A percentile compares a stretch with the other conserved stretches of the same genome.
These are phyloP conservation scores for Amaranthus cruentus DNA, from an alignment of 148 eudicot species.

Conservation along the genomic window DNA sequence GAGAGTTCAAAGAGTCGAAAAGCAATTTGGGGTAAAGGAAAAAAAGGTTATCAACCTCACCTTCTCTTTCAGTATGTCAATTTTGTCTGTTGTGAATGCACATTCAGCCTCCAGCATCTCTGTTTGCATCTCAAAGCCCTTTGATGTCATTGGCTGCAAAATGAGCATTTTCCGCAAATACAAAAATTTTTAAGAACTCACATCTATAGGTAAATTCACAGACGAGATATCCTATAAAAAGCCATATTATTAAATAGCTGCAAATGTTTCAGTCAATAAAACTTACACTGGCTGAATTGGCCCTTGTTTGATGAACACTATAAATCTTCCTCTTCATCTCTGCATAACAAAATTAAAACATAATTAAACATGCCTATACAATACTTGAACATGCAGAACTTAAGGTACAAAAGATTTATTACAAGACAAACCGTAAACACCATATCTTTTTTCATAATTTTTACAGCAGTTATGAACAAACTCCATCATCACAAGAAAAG, in stretches of 20 bases:
- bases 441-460: neutral
- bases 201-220: neutral
- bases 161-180: conserved; percentile 13
- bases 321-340: conserved; percentile 52
- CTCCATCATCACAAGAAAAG: neutral
- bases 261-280: neutral
- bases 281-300: conserved; percentile 51
- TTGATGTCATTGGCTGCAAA: conserved; percentile 45
- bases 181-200: neutral
- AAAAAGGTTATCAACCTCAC: conserved; percentile 27
- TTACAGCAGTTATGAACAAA: too few species aligned
- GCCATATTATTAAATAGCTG: neutral
- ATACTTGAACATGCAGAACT: neutral
- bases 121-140: conserved; percentile 64
- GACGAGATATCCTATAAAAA: neutral
- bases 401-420: neutral
- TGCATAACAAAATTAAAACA: conserved; percentile 18
- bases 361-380: neutral
- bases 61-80: conserved; percentile 58
- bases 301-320: conserved; percentile 36
- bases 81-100: conserved; percentile 61
- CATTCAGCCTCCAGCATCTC: conserved; percentile 78
- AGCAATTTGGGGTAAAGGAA: neutral
- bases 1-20: neutral
- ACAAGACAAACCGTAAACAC: neutral